Conservation (phyloP, 176 grass and related monocot genomes). For the Neostapfia colusana region DNA sequence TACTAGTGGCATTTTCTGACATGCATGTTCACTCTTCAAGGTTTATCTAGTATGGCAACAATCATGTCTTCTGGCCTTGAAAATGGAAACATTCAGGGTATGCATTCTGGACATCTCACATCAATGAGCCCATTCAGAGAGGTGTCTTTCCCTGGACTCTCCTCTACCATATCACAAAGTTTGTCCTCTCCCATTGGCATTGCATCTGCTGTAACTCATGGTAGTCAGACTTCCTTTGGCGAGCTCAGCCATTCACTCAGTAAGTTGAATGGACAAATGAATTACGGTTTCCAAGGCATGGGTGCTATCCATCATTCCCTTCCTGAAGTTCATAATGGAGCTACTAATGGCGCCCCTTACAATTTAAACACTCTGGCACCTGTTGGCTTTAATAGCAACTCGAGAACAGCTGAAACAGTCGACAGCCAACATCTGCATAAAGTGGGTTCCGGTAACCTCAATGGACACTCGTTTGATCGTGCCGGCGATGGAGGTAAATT, state of each 20-base stretch:
- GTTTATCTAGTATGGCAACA: constrained; percentile 41
- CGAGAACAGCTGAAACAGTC: constrained; percentile 47
- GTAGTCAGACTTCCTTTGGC: constrained; percentile 35
- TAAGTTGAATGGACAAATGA: constrained; percentile 60
- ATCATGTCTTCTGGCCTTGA: constrained; percentile 50
- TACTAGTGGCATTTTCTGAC: constrained; percentile 32
- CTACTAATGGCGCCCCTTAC: constrained; percentile 55
- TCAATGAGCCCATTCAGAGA: constrained; percentile 65
- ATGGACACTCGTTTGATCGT: constrained; percentile 68
- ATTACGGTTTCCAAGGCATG: constrained; percentile 63
- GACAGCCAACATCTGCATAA: constrained; percentile 62
- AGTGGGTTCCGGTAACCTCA: constrained; percentile 63
- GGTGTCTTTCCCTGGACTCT: constrained; percentile 56
- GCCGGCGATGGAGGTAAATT: constrained; percentile 52
- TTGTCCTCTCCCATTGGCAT: constrained; percentile 75
- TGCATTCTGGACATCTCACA: constrained; percentile 54
- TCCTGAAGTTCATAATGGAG: constrained; percentile 67
- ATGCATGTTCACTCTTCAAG: constrained; percentile 28
- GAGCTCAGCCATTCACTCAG: constrained; percentile 67
- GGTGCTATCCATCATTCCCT: constrained; percentile 71
- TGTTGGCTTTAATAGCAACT: constrained; percentile 50
- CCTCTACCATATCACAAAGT: constrained; percentile 64
- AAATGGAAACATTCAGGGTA: constrained; percentile 59
- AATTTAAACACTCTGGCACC: constrained; percentile 55
- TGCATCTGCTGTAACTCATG: constrained; percentile 43